Conservation (phyloP, 2,329 filamentous ascomycete species). For the Eutypella sp. region DNA sequence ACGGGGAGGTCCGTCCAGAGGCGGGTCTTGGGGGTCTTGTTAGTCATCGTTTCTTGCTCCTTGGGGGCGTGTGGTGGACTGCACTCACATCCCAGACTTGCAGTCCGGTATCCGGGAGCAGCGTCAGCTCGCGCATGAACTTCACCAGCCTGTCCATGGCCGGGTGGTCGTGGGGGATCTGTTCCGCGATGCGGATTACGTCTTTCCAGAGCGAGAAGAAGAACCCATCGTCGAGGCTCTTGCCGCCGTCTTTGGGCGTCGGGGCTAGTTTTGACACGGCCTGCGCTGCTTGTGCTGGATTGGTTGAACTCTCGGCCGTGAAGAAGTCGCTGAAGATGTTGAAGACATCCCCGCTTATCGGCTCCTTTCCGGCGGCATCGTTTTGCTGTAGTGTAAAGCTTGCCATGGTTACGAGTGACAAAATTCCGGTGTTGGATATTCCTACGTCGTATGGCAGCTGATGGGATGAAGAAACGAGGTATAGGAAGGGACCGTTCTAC, state of each 20-base stretch:
- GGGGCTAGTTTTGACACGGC: conserved; percentile 11
- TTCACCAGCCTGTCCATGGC: conserved; percentile 22
- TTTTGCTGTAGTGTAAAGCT: background rate
- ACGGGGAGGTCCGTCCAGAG: conserved; percentile 23
- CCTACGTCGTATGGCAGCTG: too few relatives aligned
- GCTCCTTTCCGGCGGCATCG: background rate
- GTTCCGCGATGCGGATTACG: conserved; percentile 18
- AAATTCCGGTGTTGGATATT: too few relatives aligned
- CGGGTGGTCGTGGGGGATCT: conserved; percentile 18
- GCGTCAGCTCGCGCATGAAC: conserved; percentile 20
- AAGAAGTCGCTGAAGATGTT: conserved; percentile 18
- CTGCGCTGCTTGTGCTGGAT: conserved; percentile 11
- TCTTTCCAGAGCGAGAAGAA: conserved; percentile 19
- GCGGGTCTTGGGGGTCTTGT: conserved; percentile 8
- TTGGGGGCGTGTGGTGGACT: background rate
- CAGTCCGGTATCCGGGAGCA: conserved; percentile 18
- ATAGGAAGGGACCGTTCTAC: too few relatives aligned
- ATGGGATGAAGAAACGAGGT: too few relatives aligned
- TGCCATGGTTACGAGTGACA: background rate
- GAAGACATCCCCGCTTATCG: conserved; percentile 10
- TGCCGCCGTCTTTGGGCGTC: conserved; percentile 1
- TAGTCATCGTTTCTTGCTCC: background rate
- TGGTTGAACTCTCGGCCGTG: conserved; percentile 3
- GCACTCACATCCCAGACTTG: conserved; percentile 20
- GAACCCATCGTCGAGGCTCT: conserved; percentile 14